Evolutionary conservation across 805 yeast species (phyloP).

Genomic region (Teunomyces atbi): DNA sequence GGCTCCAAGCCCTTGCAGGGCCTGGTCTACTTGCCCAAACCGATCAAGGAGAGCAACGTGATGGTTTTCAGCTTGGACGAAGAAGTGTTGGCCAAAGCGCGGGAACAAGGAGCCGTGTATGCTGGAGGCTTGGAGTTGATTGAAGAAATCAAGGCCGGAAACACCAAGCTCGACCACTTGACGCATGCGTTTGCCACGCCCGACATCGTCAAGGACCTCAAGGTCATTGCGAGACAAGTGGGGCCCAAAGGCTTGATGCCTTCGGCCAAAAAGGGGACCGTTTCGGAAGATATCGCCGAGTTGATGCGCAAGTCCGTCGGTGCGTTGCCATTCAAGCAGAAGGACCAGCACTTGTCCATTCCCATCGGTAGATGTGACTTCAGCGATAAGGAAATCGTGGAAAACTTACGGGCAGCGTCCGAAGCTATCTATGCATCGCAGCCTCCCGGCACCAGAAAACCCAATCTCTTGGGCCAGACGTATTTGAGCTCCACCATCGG

Average conservation of each 20-base stretch:
- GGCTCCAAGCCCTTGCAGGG: slow-evolving; percentile 80
- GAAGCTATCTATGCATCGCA: slow-evolving; percentile 56
- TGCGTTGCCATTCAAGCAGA: slow-evolving; percentile 76
- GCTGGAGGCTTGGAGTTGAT: slow-evolving; percentile 73
- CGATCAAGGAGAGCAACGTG: slow-evolving; percentile 62
- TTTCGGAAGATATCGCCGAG: slow-evolving; percentile 58
- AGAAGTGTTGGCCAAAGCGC: slow-evolving; percentile 51
- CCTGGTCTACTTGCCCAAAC: slow-evolving; percentile 66
- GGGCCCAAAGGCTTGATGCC: slow-evolving; percentile 95
- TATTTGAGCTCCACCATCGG: slow-evolving; percentile 69
- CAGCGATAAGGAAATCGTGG: slow-evolving; percentile 70
- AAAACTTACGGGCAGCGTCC: slow-evolving; percentile 67
- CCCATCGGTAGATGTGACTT: slow-evolving; percentile 78
- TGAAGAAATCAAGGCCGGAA: slow-evolving; percentile 53
- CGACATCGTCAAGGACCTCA: slow-evolving; percentile 64
- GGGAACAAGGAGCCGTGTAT: slow-evolving; percentile 57
- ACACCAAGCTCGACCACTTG: slow-evolving; percentile 48
- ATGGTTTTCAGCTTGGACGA: slow-evolving; percentile 65
- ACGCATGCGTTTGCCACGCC: slow-evolving; percentile 86
- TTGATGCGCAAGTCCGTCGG: slow-evolving; percentile 60
- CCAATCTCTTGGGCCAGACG: slow-evolving; percentile 68
- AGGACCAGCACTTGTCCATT: slow-evolving; percentile 54
- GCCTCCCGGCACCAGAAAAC: slow-evolving; percentile 62
- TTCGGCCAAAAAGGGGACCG: slow-evolving; percentile 79
- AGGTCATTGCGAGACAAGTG: slow-evolving; percentile 68